Evolutionary conservation across 441 rosid species (phyloP).

Genomic region (Eruca vesicaria): DNA sequence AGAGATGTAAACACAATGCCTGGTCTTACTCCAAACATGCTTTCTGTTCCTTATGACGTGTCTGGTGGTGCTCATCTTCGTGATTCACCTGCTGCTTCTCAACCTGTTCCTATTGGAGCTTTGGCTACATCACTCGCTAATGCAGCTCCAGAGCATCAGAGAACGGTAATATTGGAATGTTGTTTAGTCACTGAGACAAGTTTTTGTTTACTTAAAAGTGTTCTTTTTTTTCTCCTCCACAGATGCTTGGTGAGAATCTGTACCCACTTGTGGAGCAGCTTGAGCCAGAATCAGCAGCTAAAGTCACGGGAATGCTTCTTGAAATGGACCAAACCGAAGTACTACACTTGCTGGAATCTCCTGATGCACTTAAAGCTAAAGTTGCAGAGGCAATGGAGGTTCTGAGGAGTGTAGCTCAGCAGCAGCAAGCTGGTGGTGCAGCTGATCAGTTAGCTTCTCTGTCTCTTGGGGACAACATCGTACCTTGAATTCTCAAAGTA

Average conservation of each 20-base stretch:
- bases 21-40: slow-evolving; percentile 49
- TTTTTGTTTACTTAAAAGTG: neutral
- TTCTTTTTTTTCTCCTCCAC: neutral
- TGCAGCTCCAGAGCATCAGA: slow-evolving; percentile 60
- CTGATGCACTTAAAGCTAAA: slow-evolving; percentile 64
- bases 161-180: slow-evolving; percentile 40
- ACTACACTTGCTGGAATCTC: slow-evolving; percentile 65
- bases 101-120: slow-evolving; percentile 43
- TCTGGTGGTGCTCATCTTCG: slow-evolving; percentile 40
- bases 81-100: slow-evolving; percentile 44
- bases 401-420: slow-evolving; percentile 56
- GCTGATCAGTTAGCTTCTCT: slow-evolving; percentile 58
- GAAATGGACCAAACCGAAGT: slow-evolving; percentile 83
- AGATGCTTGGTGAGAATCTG: slow-evolving; percentile 70
- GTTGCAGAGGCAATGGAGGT: slow-evolving; percentile 76
- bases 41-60: slow-evolving; percentile 54
- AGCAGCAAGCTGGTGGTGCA: slow-evolving; percentile 44
- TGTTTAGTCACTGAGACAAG: neutral
- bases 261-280: slow-evolving; percentile 71
- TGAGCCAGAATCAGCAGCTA: slow-evolving; percentile 62
- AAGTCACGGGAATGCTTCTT: slow-evolving; percentile 75
- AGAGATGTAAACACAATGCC: slow-evolving; percentile 46
- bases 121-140: slow-evolving; percentile 63
- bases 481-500: slow-evolving; percentile 33
- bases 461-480: slow-evolving; percentile 53